phyloP scores from a whole-genome alignment of 1,284 basidiomycete genomes.

The Ustilago bromivora region DNA sequence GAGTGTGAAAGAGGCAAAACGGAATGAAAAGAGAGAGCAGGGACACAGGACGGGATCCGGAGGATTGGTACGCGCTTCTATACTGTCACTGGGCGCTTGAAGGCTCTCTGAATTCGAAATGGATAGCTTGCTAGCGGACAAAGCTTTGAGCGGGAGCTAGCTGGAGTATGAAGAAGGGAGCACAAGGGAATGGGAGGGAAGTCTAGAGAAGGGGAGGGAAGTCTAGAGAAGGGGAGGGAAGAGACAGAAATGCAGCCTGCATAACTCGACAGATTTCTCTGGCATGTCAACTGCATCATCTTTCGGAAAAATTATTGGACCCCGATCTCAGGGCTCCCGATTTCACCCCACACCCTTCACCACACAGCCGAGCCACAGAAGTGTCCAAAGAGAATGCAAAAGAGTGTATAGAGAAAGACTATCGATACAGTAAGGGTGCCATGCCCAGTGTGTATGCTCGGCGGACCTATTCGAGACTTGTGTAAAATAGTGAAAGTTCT shows the following conservation, averaged over 20 bases:
- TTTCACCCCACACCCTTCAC: background rate
- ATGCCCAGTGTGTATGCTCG: background rate
- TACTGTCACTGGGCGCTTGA: background rate
- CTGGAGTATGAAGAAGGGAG: too few species aligned
- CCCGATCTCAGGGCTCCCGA: slow-evolving; percentile 14
- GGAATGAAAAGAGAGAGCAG: too few species aligned
- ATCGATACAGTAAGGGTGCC: slow-evolving; percentile 19
- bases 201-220: background rate
- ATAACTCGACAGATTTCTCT: slow-evolving; percentile 35
- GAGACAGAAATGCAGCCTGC: slow-evolving; percentile 19
- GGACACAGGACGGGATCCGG: slow-evolving; percentile 1
- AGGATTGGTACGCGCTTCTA: slow-evolving; percentile 17
- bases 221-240: background rate
- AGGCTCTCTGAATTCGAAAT: background rate
- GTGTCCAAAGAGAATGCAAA: background rate
- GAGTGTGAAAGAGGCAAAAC: background rate
- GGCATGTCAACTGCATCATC: slow-evolving; percentile 31
- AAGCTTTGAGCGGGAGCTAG: background rate
- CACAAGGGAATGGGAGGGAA: background rate
- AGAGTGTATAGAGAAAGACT: slow-evolving; percentile 1
- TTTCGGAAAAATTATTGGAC: background rate
- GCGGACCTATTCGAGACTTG: slow-evolving; percentile 6
- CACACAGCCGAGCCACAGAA: background rate
- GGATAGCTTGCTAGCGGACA: background rate
- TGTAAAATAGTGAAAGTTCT: background rate